Base-by-base conservation (phyloP, 345 rosid species). In the Euphorbia lathyris region DNA sequence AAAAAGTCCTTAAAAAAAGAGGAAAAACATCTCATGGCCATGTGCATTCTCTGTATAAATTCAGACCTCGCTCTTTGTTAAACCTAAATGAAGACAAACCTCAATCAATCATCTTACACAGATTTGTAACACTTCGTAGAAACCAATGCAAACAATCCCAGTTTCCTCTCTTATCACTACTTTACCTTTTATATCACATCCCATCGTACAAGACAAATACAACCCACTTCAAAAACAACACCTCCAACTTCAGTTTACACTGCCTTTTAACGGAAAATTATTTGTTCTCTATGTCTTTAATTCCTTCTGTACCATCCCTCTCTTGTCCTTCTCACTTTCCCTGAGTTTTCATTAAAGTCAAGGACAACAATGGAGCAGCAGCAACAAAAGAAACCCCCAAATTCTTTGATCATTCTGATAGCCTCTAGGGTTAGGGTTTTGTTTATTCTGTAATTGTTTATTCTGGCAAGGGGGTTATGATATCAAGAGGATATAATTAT, bases 21-120 rank as follows among this genome's bases (percentile, higher is more conserved):
- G 52, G 64, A 74, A 86, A 71, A 76, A 81, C 84, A 79, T 74
- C 43, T 57, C 43, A 65, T 58, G 70, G 80, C 90, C 90, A 86
- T 84, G 88, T 86, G 90, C 85, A 58, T 30, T 68, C 70, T 67
- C 85, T 79, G 77, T 67, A 25, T 53, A 57, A 11, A 14, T 20
- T 56, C 66, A 71, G 77, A 67, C 38, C 38, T 34, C 38, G 38
- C 77, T 55, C 64, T 71, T 81, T 71, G 79, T 74, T 40, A 57
- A 22, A 47, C 20, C 74, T 72, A 72, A 68, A 77, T 74, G 63
- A 65, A 62, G 79, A 79, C 79, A 77, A 77, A 74, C 51, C 66
- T 50, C 63, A 74, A 47, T 79, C 83, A 82, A 72, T 72, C 70
- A 45, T 63, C 72, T 83, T 83, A 48, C 78, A 83, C 76, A 42